phyloP scores from a whole-genome alignment of 2,329 filamentous ascomycete species.

The Dactylellina parvicollis region DNA sequence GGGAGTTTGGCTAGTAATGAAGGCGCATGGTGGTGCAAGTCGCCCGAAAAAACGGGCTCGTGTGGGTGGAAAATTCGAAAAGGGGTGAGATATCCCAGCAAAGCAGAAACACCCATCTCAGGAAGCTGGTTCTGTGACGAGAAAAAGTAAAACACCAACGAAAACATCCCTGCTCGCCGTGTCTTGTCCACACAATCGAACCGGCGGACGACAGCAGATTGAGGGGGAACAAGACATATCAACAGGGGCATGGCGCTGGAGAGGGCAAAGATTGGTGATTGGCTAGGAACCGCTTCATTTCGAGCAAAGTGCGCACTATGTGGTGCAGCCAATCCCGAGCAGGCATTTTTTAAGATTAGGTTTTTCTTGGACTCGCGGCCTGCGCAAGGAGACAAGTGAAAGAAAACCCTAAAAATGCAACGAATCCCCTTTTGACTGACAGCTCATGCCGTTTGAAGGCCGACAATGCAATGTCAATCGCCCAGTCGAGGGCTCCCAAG shows the following conservation, averaged over 20 bases:
- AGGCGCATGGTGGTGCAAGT: conserved; percentile 35
- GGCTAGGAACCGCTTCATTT: conserved; percentile 53
- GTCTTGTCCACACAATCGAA: conserved; percentile 31
- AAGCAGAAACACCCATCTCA: conserved; percentile 52
- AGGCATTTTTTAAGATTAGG: conserved; percentile 53
- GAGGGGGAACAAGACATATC: conserved; percentile 33
- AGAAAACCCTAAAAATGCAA: conserved; percentile 30
- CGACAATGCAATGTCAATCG: conserved; percentile 35
- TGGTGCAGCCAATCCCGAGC: conserved; percentile 49
- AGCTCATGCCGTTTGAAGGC: conserved; percentile 21
- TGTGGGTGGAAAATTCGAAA: conserved; percentile 54
- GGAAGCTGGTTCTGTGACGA: conserved; percentile 42
- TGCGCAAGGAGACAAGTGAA: conserved; percentile 23
- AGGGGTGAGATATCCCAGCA: conserved; percentile 50
- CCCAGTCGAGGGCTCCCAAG: conserved; percentile 3
- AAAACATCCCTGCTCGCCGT: conserved; percentile 19
- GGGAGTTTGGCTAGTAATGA: conserved; percentile 52
- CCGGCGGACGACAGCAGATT: conserved; percentile 26
- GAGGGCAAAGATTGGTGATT: conserved; percentile 43
- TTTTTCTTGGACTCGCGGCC: conserved; percentile 27
- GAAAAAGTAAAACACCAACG: conserved; percentile 43
- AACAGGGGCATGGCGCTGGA: conserved; percentile 26
- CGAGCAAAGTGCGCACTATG: conserved; percentile 35
- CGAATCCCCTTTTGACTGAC: conserved; percentile 28
- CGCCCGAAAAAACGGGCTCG: conserved; percentile 37